Evolutionary conservation across 202 grass and related monocot genomes (phyloP), one percentile per base, ranked within the genome.

Genomic region (Carex arenaria): DNA sequence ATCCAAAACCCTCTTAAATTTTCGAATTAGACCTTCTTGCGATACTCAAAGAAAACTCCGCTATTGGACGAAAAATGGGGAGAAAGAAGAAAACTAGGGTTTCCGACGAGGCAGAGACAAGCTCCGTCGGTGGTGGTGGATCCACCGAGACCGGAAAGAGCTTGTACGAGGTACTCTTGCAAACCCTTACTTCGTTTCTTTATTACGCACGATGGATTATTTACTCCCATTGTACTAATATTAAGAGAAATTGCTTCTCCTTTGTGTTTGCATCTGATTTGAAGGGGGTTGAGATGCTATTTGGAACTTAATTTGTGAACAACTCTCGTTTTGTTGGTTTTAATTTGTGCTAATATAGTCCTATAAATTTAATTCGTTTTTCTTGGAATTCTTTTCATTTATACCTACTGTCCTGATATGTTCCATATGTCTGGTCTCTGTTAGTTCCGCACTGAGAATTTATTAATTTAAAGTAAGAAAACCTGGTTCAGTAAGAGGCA

Each of bases 111-210:
- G 74, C 31, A 26, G 88, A 42, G 15, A 57, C 52, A 14, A 77
- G 63, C n/a, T 28, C 19, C 31, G 72, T 11, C 20, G 65, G 22
- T 53, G 88, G 26, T 13, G 51, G 10, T 7, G 74, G 53, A 26
- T 72, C 77, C 59, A 3, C 78, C 40, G 63, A 20, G 3, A 18
- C 0, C 4, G 80, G 51, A 32, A 90, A 84, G 54, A 84, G 88
- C 88, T 84, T 87, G 80, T 87, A 90, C 49, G 84, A 90, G 88
- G 88, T 90, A 74, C 80, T 64, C 55, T 4, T 15, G 17, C 5
- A 71, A 75, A 42, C 65, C 80, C 80, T 82, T 82, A 82, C 42
- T 55, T 65, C 2, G 17, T 47, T 61, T 80, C 7, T 43, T 43
- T n/a, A 38, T 43, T 9, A 45, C 42, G 42, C 18, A 45, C 5